Evolutionary conservation across 106 monocot genomes (phyloP), one percentile per base, ranked within the genome.

Genomic region (Dactylorhiza incarnata): DNA sequence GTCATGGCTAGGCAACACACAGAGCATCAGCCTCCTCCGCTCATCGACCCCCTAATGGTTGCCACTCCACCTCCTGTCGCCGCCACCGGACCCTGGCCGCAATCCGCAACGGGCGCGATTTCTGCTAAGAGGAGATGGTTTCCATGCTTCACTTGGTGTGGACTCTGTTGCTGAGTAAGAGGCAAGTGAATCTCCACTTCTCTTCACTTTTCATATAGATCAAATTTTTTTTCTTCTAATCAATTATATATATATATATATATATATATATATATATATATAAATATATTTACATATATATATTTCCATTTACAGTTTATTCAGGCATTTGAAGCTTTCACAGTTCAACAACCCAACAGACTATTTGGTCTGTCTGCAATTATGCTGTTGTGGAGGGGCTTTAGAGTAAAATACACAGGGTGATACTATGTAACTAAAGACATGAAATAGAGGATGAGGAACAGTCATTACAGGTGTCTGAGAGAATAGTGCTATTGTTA

Each of bases 121-220:
- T 45, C 69, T 45, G 15, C 45, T n/a, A 69, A 69, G 69, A 45
- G 45, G 5, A 69, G 69, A 69, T 69, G 69, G 69, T 45, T 69
- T n/a, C 5, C 69, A 44, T 69, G 69, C 69, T 69, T 69, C 45
- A 45, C 16, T 17, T 44, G 69, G 45, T 45, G 69, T 45, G 15
- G 9, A n/a, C 14, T 69, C 17, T 69, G 69, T 65, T 65, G 26
- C 65, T 65, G 26, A 51, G 26, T 23, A 29, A 11, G 26, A 26
- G 5, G 65, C 12, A 65, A 65, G 58, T 58, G 20, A 58, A 22
- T 58, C 22, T 58, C 6, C 58, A 6, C 26, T 26, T 24, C 9
- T 24, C 19, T n/a, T 19, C 6, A 17, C 58, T 19, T 58, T 19
- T 58, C 16, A 58, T 15, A 58, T 0, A 3, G 51, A 14, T 51